Conservation (phyloP, 371 early-diverging fungal genomes). For the Nematocida minor region DNA sequence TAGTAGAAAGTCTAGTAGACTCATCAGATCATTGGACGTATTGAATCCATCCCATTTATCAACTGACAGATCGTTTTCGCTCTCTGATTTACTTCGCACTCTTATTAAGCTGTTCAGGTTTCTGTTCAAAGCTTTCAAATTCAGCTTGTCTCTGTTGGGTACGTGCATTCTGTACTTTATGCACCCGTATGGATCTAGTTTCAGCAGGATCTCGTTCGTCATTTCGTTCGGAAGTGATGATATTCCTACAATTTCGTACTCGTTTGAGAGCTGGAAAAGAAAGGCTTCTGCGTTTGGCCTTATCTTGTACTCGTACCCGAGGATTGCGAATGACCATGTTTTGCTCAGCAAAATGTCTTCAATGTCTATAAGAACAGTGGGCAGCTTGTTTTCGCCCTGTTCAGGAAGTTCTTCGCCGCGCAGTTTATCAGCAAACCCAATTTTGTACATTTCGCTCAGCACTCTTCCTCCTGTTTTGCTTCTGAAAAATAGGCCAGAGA, state of each 20-base stretch:
- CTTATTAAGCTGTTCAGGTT: neutral
- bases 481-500: neutral
- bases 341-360: constrained; percentile 28
- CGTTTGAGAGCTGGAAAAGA: constrained; percentile 36
- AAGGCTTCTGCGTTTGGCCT: constrained; percentile 20
- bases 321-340: constrained; percentile 1
- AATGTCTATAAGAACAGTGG: constrained; percentile 38
- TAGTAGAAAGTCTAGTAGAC: constrained; percentile 22
- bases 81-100: neutral
- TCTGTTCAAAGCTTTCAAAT: neutral
- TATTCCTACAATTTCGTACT: constrained; percentile 32
- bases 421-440: constrained; percentile 11
- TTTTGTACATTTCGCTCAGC: neutral
- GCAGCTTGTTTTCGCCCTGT: constrained; percentile 12
- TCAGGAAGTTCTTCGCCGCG: neutral
- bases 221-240: constrained; percentile 42
- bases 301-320: constrained; percentile 27
- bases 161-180: constrained; percentile 43
- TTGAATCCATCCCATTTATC: neutral
- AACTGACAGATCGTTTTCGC: neutral
- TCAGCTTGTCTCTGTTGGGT: neutral
- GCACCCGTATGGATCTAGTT: constrained; percentile 33
- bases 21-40: neutral
- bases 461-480: neutral
- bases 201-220: neutral